Conservation (phyloP, 331 rosid genomes). For the Prunus yedoensis region DNA sequence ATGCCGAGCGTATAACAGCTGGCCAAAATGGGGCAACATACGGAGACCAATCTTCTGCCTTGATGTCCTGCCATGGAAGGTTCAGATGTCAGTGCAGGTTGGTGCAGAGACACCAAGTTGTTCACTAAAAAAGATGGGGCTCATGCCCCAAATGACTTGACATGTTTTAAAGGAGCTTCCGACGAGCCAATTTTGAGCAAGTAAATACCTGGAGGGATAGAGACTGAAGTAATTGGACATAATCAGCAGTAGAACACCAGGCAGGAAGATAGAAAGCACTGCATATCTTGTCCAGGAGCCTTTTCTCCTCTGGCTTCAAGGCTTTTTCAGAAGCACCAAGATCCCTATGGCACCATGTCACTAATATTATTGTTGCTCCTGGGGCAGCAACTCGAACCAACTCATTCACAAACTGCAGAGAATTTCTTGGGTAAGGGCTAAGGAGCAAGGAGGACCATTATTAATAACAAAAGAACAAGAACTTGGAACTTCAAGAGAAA, state of each 20-base stretch:
- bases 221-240: constrained; percentile 60
- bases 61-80: constrained; percentile 58
- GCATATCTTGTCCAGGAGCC: constrained; percentile 70
- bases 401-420: constrained; percentile 75
- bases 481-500: background rate
- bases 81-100: background rate
- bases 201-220: constrained; percentile 51
- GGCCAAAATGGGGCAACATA: constrained; percentile 96
- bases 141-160: background rate
- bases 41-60: constrained; percentile 80
- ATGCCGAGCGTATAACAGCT: constrained; percentile 81
- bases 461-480: too few relatives aligned
- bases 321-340: constrained; percentile 60
- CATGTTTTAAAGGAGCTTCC: background rate
- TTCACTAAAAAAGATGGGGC: background rate
- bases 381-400: constrained; percentile 90
- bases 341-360: constrained; percentile 96
- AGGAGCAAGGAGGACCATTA: too few relatives aligned
- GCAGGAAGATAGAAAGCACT: constrained; percentile 80
- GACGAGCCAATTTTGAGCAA: background rate
- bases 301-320: constrained; percentile 62
- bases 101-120: background rate
- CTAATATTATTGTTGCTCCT: constrained; percentile 72
- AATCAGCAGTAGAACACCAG: constrained; percentile 90
- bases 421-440: too few relatives aligned